Percentiles rank a stretch among this genome's conserved stretches.
These are phyloP conservation scores for Waltergamsia citrina DNA, from an alignment of 2,329 filamentous ascomycete species.

Conservation along the genomic window DNA sequence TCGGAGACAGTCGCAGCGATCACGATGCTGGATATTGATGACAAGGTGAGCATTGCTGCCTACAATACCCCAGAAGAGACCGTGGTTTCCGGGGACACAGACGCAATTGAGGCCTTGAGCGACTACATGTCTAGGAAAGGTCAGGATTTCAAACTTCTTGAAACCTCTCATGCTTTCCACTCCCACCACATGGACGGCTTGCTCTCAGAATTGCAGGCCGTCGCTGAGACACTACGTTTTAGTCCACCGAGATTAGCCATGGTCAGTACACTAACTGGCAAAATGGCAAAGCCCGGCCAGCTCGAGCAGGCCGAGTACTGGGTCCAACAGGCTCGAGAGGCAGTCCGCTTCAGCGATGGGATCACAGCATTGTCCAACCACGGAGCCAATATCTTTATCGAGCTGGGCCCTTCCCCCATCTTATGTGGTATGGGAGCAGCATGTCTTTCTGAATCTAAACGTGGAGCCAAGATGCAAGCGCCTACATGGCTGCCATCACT, in stretches of 20 bases:
- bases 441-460: conserved; percentile 9
- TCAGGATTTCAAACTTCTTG: conserved; percentile 33
- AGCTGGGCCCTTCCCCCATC: conserved; percentile 16
- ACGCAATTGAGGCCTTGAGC: conserved; percentile 32
- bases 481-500: conserved; percentile 17
- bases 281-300: conserved; percentile 37
- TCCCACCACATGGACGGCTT: conserved; percentile 41
- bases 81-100: conserved; percentile 44
- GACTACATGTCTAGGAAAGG: conserved; percentile 19
- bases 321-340: conserved; percentile 47
- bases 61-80: conserved; percentile 68
- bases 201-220: conserved; percentile 43
- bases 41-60: conserved; percentile 48
- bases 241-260: conserved; percentile 37
- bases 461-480: not conserved
- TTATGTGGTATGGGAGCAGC: conserved; percentile 17
- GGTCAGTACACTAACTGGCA: conserved; percentile 55
- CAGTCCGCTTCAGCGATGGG: conserved; percentile 48
- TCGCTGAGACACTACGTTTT: conserved; percentile 28
- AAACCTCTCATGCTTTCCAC: conserved; percentile 41
- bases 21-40: conserved; percentile 9
- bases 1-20: conserved; percentile 27
- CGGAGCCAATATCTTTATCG: conserved; percentile 16
- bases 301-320: conserved; percentile 49
- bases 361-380: conserved; percentile 12